Evolutionary conservation across 495 filamentous ascomycete species (phyloP).

Genomic region (Emericellopsis terricola): DNA sequence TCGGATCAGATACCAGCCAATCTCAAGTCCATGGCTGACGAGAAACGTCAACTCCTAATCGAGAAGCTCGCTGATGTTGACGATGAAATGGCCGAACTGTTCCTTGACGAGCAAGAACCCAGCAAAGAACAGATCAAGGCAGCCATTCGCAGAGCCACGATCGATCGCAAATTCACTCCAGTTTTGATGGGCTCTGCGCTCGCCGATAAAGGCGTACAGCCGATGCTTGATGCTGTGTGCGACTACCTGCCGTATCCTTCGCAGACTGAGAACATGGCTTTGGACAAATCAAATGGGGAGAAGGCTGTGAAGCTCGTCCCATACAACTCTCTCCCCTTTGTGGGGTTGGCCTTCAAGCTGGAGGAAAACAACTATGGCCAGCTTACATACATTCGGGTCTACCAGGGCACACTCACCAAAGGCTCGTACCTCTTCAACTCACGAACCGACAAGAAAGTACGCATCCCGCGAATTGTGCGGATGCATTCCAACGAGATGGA

Average conservation of each 20-base stretch:
- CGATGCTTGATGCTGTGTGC: conserved; percentile 91
- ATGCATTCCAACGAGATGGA: conserved; percentile 99
- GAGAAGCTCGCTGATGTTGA: conserved; percentile 96
- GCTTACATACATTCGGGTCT: conserved; percentile 95
- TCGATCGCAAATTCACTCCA: conserved; percentile 77
- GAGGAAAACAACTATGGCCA: conserved; percentile 99
- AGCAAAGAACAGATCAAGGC: conserved; percentile 65
- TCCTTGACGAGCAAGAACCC: conserved; percentile 70
- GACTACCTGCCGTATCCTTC: conserved; percentile 90
- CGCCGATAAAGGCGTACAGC: conserved; percentile 88
- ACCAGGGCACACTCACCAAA: conserved; percentile 84
- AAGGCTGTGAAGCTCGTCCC: conserved; percentile 69
- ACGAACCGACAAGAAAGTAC: conserved; percentile 85
- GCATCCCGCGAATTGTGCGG: conserved; percentile 90
- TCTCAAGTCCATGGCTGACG: conserved; percentile 50
- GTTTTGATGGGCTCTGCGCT: conserved; percentile 94
- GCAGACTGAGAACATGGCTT: conserved; percentile 77
- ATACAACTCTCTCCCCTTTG: conserved; percentile 84
- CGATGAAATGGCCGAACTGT: conserved; percentile 94
- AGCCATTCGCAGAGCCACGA: conserved; percentile 79
- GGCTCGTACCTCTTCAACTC: conserved; percentile 85
- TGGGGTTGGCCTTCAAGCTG: conserved; percentile 95
- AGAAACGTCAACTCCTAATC: conserved; percentile 70
- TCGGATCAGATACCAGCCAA: conserved; percentile 68
- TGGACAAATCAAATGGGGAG: conserved; percentile 68